phyloP scores from a whole-genome alignment of 2,329 filamentous ascomycete species.

The Fusarium sp. region DNA sequence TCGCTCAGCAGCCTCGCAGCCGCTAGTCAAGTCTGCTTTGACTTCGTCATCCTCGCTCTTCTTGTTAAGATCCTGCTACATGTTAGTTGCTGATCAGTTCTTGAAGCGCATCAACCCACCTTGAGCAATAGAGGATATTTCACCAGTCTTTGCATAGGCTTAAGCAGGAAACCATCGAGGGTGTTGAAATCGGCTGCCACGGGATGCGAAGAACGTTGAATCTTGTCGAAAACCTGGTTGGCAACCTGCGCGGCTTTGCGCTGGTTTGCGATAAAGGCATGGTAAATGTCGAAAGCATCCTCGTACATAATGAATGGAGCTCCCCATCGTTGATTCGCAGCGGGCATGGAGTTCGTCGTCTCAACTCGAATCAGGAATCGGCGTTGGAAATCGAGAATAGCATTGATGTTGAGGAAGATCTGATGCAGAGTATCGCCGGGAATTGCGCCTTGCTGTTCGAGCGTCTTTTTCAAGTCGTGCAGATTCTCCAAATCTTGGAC shows the following conservation, averaged over 20 bases:
- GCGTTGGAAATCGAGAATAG: constrained; percentile 93
- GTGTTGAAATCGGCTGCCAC: constrained; percentile 91
- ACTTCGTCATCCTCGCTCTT: constrained; percentile 80
- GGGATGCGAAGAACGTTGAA: constrained; percentile 76
- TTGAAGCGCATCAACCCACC: constrained; percentile 59
- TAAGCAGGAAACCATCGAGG: constrained; percentile 90
- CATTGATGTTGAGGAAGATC: constrained; percentile 96
- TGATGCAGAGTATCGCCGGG: constrained; percentile 91
- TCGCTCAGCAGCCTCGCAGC: constrained; percentile 83
- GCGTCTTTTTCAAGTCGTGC: constrained; percentile 87
- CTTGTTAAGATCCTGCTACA: constrained; percentile 80
- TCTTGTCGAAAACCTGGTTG: constrained; percentile 86
- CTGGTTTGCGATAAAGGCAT: constrained; percentile 97
- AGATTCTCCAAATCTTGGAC: constrained; percentile 96
- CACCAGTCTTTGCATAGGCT: constrained; percentile 94
- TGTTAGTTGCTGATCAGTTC: constrained; percentile 41
- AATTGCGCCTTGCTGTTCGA: constrained; percentile 88
- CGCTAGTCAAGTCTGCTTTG: constrained; percentile 77
- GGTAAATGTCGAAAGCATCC: constrained; percentile 90
- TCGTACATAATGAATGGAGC: constrained; percentile 87
- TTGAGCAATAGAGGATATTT: constrained; percentile 94
- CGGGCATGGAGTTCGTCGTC: constrained; percentile 87
- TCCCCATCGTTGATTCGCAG: constrained; percentile 89
- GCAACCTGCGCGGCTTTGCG: constrained; percentile 89
- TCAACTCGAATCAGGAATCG: constrained; percentile 95